Percentiles rank a stretch among this genome's conserved stretches.
Conservation (phyloP, 2,329 filamentous ascomycete genomes). For the Metarhizium album region DNA sequence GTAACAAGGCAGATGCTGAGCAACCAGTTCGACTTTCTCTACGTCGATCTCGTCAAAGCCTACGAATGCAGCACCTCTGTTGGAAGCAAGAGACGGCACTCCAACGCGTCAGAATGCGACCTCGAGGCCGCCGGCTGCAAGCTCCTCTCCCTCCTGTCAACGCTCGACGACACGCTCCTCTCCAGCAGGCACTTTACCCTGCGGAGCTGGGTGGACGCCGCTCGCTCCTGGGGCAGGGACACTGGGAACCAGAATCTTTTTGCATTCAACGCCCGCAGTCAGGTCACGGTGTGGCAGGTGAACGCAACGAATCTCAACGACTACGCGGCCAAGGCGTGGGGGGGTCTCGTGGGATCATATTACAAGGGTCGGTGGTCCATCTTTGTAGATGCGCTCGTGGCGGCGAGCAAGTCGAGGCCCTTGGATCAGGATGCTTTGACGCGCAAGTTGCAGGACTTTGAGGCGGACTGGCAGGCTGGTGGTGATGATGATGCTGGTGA, state of each 20-base stretch:
- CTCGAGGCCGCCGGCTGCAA: conserved; percentile 13
- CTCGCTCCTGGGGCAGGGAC: conserved; percentile 20
- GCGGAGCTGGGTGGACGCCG: conserved; percentile 28
- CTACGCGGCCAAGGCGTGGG: conserved; percentile 39
- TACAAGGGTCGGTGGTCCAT: conserved; percentile 35
- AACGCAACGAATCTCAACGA: conserved; percentile 26
- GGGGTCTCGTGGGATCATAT: conserved; percentile 33
- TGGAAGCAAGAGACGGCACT: conserved; percentile 12
- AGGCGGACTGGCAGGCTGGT: conserved; percentile 2
- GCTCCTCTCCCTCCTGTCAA: conserved; percentile 22
- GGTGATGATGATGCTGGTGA: neutral
- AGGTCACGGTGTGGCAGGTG: conserved; percentile 37
- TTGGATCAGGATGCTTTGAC: conserved; percentile 2
- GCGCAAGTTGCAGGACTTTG: neutral
- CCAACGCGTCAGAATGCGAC: conserved; percentile 6
- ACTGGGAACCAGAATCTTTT: conserved; percentile 22
- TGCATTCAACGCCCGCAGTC: conserved; percentile 36
- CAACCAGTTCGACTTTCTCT: conserved; percentile 32
- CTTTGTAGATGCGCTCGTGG: conserved; percentile 29
- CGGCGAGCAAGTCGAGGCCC: neutral
- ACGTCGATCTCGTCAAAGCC: conserved; percentile 23
- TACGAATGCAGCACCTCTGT: conserved; percentile 15
- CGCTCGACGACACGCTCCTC: conserved; percentile 30
- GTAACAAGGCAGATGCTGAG: conserved; percentile 36
- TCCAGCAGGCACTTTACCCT: conserved; percentile 32